Conservation (phyloP, 768 basidiomycete genomes). For the Trametes sanguinea region DNA sequence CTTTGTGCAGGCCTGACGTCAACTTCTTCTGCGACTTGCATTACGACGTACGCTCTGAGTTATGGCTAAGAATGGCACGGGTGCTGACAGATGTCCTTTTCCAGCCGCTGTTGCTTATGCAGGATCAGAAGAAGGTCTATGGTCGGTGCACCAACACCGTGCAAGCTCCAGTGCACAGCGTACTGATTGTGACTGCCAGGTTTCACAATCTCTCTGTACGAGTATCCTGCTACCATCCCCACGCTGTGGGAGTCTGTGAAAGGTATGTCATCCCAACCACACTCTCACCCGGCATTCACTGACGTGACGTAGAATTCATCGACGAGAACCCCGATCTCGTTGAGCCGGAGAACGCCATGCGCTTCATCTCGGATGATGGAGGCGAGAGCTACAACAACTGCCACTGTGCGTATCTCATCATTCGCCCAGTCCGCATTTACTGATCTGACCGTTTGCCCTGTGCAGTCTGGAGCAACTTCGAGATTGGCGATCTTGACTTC, state of each 20-base stretch:
- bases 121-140: slow-evolving; percentile 56
- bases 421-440: not conserved
- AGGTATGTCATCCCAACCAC: slow-evolving; percentile 34
- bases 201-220: slow-evolving; percentile 76
- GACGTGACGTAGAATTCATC: slow-evolving; percentile 47
- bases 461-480: slow-evolving; percentile 65
- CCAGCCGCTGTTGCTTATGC: slow-evolving; percentile 58
- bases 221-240: slow-evolving; percentile 73
- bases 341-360: slow-evolving; percentile 51
- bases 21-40: slow-evolving; percentile 60
- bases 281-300: not conserved
- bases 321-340: slow-evolving; percentile 48
- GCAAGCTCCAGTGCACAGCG: not conserved
- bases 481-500: slow-evolving; percentile 60
- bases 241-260: slow-evolving; percentile 73
- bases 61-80: too few species aligned
- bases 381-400: slow-evolving; percentile 61
- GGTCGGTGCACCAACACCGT: slow-evolving; percentile 33
- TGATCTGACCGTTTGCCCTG: not conserved
- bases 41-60: slow-evolving; percentile 39
- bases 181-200: slow-evolving; percentile 34
- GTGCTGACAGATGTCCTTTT: not conserved
- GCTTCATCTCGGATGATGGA: slow-evolving; percentile 57
- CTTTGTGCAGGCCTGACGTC: slow-evolving; percentile 47
- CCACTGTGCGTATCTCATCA: slow-evolving; percentile 43